phyloP scores from a whole-genome alignment of 257 asterid genomes.

The Lycium barbarum region DNA sequence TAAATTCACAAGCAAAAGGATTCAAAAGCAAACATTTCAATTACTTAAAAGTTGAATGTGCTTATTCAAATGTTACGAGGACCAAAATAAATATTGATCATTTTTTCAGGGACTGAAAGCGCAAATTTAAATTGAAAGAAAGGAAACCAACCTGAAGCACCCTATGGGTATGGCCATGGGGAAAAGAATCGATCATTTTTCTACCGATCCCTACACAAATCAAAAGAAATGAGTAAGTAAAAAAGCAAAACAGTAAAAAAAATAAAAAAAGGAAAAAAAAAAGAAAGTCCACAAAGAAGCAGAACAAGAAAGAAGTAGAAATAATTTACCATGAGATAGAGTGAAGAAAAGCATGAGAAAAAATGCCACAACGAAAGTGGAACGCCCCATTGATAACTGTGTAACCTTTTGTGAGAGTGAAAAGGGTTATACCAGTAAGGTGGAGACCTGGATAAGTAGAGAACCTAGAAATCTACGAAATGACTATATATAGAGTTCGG shows the following conservation, averaged over 20 bases:
- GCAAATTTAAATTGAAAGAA: background rate
- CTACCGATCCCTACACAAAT: constrained; percentile 49
- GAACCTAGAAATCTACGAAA: background rate
- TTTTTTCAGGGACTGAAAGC: background rate
- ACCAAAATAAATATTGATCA: background rate
- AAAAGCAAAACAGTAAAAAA: background rate
- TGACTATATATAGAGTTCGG: background rate
- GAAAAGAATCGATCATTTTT: constrained; percentile 35
- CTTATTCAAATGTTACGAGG: background rate
- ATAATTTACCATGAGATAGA: constrained; percentile 46
- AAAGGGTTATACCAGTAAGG: background rate
- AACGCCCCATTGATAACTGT: constrained; percentile 23
- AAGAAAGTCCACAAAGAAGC: background rate
- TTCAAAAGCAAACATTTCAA: background rate
- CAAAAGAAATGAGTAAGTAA: background rate
- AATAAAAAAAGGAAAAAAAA: background rate
- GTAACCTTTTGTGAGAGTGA: background rate
- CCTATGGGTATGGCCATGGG: constrained; percentile 13
- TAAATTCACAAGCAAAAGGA: background rate
- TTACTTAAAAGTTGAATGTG: background rate
- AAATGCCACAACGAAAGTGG: constrained; percentile 18
- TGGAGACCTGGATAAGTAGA: background rate
- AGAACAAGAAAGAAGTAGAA: background rate
- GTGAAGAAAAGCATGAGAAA: constrained; percentile 48
- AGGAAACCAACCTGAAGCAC: constrained; percentile 31